These are phyloP conservation scores for Fusarium tjaetaba DNA, from an alignment of 2,329 filamentous ascomycete species.

Conservation along the genomic window DNA sequence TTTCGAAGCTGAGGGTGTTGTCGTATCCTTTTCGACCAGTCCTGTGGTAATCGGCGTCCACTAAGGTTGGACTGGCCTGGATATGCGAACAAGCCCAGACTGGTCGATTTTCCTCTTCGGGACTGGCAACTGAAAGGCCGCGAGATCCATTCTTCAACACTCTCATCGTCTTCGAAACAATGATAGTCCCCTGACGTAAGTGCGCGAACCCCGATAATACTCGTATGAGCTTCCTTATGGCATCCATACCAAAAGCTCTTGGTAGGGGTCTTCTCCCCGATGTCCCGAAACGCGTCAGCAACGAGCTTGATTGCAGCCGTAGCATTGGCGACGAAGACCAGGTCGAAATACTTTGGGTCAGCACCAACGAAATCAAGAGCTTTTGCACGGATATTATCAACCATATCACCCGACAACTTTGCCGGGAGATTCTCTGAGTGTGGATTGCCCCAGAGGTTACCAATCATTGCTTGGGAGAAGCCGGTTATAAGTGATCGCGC, in stretches of 20 bases:
- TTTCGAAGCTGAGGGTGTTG: conserved; percentile 35
- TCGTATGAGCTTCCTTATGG: conserved; percentile 70
- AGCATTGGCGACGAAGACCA: conserved; percentile 70
- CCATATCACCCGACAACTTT: conserved; percentile 63
- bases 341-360: conserved; percentile 66
- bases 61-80: conserved; percentile 78
- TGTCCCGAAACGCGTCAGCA: conserved; percentile 65
- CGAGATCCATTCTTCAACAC: conserved; percentile 57
- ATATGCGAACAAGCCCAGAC: conserved; percentile 65
- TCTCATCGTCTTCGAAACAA: conserved; percentile 70
- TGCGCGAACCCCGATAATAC: conserved; percentile 75
- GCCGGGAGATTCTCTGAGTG: conserved; percentile 72
- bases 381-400: conserved; percentile 65
- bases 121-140: conserved; percentile 33
- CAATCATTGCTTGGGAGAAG: conserved; percentile 65
- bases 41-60: conserved; percentile 67
- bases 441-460: conserved; percentile 73
- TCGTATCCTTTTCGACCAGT: conserved; percentile 60
- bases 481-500: conserved; percentile 65
- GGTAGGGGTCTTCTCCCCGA: conserved; percentile 57
- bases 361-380: conserved; percentile 68
- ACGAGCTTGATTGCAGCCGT: conserved; percentile 72
- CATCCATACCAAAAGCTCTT: conserved; percentile 67
- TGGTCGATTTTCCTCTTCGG: conserved; percentile 28
- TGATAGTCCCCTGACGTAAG: conserved; percentile 61